A percentile compares a stretch with the other conserved stretches of the same genome.
phyloP scores from a whole-genome alignment of 345 rosid genomes.

The Excoecaria agallocha region DNA sequence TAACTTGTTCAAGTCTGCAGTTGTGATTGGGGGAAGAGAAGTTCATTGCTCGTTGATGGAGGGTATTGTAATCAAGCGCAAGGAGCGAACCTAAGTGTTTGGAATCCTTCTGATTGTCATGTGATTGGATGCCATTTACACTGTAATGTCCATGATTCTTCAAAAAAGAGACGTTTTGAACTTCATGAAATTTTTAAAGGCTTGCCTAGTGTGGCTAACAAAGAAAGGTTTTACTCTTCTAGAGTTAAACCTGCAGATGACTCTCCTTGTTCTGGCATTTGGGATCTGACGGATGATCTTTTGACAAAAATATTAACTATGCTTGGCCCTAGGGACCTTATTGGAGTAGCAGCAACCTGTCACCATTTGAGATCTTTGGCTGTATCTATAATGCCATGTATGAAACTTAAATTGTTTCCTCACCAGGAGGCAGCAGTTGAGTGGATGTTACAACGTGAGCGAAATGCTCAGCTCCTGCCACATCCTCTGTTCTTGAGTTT shows the following conservation, averaged over 20 bases:
- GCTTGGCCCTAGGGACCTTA: slow-evolving; percentile 63
- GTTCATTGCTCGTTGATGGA: slow-evolving; percentile 42
- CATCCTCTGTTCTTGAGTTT: slow-evolving; percentile 73
- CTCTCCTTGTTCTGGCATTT: slow-evolving; percentile 51
- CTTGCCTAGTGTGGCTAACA: slow-evolving; percentile 53
- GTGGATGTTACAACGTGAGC: slow-evolving; percentile 95
- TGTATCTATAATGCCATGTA: slow-evolving; percentile 64
- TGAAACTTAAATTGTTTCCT: slow-evolving; percentile 85
- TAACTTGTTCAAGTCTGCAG: slow-evolving; percentile 45
- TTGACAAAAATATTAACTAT: slow-evolving; percentile 47
- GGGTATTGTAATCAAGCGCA: slow-evolving; percentile 23
- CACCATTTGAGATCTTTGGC: slow-evolving; percentile 70
- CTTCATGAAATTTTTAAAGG: slow-evolving; percentile 79
- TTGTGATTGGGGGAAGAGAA: slow-evolving; percentile 81
- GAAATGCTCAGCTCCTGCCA: slow-evolving; percentile 46
- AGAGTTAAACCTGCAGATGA: slow-evolving; percentile 43
- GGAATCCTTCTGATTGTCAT: slow-evolving; percentile 79
- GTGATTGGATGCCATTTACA: slow-evolving; percentile 67
- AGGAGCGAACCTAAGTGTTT: slow-evolving; percentile 38
- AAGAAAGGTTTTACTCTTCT: slow-evolving; percentile 39
- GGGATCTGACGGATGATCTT: slow-evolving; percentile 72
- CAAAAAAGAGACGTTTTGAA: slow-evolving; percentile 57
- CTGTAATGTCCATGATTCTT: slow-evolving; percentile 45
- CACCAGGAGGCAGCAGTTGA: slow-evolving; percentile 91
- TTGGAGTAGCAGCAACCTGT: slow-evolving; percentile 69